A percentile compares a stretch with the other conserved stretches of the same genome.
phyloP scores from a whole-genome alignment of 2,329 filamentous ascomycete genomes.

The Fusarium verrucosum region DNA sequence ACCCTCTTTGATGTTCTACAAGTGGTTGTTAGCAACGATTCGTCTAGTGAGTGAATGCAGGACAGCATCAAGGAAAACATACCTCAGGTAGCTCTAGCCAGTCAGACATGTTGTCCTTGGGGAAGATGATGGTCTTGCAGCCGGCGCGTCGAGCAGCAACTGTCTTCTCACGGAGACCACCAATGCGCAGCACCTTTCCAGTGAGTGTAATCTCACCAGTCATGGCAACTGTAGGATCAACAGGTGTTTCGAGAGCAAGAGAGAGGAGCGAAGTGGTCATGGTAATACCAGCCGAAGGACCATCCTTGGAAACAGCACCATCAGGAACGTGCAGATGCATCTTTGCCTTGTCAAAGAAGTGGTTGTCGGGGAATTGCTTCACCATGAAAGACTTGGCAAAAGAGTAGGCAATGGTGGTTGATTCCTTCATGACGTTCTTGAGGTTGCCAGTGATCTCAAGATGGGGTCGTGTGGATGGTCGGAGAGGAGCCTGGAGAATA shows the following conservation, averaged over 20 bases:
- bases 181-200: slow-evolving; percentile 94
- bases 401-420: slow-evolving; percentile 92
- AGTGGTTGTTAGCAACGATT: slow-evolving; percentile 16
- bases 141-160: slow-evolving; percentile 93
- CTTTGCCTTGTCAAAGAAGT: slow-evolving; percentile 95
- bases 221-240: slow-evolving; percentile 93
- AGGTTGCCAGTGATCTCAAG: slow-evolving; percentile 95
- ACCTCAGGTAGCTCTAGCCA: slow-evolving; percentile 98
- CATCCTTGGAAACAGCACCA: slow-evolving; percentile 95
- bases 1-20: slow-evolving; percentile 95
- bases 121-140: slow-evolving; percentile 93
- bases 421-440: slow-evolving; percentile 98
- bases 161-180: slow-evolving; percentile 94
- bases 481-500: slow-evolving; percentile 86
- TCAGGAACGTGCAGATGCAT: slow-evolving; percentile 97
- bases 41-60: too few species aligned
- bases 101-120: slow-evolving; percentile 92
- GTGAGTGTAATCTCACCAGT: slow-evolving; percentile 97
- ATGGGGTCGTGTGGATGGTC: slow-evolving; percentile 75
- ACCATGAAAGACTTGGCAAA: slow-evolving; percentile 92
- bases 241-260: slow-evolving; percentile 78
- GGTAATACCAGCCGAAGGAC: slow-evolving; percentile 91
- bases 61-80: slow-evolving; percentile 53
- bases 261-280: slow-evolving; percentile 96
- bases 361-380: slow-evolving; percentile 84